phyloP scores from a whole-genome alignment of 345 rosid genomes.

The Turritis glabra region DNA sequence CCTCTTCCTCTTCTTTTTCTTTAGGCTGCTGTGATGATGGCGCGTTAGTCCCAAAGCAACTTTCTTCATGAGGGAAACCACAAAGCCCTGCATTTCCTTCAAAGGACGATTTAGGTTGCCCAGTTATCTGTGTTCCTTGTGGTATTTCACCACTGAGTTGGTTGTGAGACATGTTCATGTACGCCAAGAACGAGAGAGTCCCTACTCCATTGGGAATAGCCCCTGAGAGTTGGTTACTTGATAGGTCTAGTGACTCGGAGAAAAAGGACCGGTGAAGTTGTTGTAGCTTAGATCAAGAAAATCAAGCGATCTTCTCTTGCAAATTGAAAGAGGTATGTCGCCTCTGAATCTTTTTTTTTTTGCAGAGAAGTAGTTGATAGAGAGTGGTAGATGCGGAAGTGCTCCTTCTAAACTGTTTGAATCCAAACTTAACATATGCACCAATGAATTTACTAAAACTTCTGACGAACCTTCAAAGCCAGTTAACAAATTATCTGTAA shows the following conservation, averaged over 20 bases:
- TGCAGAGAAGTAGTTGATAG: neutral
- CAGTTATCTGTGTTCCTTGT: neutral
- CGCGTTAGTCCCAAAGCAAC: neutral
- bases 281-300: neutral
- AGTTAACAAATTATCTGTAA: neutral
- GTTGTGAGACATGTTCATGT: neutral
- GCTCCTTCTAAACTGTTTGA: neutral
- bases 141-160: neutral
- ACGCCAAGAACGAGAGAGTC: neutral
- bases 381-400: neutral
- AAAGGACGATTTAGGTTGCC: neutral
- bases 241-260: neutral
- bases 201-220: neutral
- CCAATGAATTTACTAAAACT: neutral
- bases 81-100: neutral
- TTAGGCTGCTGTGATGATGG: neutral
- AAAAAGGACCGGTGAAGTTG: neutral
- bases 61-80: neutral
- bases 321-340: neutral
- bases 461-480: neutral
- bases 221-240: neutral
- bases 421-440: neutral
- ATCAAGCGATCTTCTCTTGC: neutral
- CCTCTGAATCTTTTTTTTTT: fast-evolving
- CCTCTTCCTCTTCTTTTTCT: neutral